phyloP scores from a whole-genome alignment of 306 rosid species.

The Malus fusca region DNA sequence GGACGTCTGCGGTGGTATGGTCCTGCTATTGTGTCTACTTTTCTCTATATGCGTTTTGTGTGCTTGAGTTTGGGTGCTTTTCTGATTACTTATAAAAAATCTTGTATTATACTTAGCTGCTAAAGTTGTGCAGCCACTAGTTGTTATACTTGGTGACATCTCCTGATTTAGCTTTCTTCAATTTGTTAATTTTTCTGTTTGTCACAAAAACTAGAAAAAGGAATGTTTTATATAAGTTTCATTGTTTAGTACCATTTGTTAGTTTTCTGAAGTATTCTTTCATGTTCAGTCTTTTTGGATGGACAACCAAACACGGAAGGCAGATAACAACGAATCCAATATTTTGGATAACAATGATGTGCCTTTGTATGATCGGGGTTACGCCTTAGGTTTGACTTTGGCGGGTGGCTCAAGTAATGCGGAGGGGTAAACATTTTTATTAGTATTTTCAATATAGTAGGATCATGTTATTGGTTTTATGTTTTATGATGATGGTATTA shows the following conservation, averaged over 20 bases:
- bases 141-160: not conserved
- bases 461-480: not conserved
- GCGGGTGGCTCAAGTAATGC: slow-evolving; percentile 49
- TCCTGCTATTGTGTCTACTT: slow-evolving; percentile 12
- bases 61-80: not conserved
- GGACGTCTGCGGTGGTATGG: slow-evolving; percentile 75
- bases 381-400: slow-evolving; percentile 77
- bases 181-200: not conserved
- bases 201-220: not conserved
- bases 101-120: not conserved
- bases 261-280: slow-evolving; percentile 13
- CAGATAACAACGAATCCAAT: slow-evolving; percentile 29
- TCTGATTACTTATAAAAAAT: not conserved
- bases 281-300: slow-evolving; percentile 91
- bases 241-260: not conserved
- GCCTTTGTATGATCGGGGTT: slow-evolving; percentile 94
- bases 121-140: not conserved
- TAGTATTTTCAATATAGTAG: not conserved
- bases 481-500: not conserved
- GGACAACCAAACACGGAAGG: slow-evolving; percentile 59
- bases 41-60: slow-evolving; percentile 1
- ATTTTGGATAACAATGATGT: slow-evolving; percentile 63
- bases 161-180: not conserved
- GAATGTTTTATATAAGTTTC: slow-evolving; percentile 7
- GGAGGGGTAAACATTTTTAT: slow-evolving; percentile 53